Evolutionary conservation across 2,329 filamentous ascomycete genomes (phyloP).

Genomic region (Claviceps maximensis): DNA sequence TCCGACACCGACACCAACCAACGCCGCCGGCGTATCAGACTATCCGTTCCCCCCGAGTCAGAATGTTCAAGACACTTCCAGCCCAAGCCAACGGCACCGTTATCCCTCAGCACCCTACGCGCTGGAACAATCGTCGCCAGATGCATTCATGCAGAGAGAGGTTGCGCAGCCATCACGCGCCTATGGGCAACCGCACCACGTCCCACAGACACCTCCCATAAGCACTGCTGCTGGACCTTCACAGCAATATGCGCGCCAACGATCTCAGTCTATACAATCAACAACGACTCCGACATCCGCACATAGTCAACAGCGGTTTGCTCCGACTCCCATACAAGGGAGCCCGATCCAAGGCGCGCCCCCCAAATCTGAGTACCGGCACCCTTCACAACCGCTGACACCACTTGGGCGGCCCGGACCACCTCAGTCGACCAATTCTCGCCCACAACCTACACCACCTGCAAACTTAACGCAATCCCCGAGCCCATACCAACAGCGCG

Average conservation of each 20-base stretch:
- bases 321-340: constrained; percentile 34
- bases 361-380: constrained; percentile 29
- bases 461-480: constrained; percentile 33
- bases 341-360: constrained; percentile 38
- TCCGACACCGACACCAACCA: constrained; percentile 31
- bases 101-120: constrained; percentile 31
- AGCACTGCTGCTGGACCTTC: constrained; percentile 25
- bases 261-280: constrained; percentile 46
- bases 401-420: constrained; percentile 41
- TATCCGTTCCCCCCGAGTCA: constrained; percentile 38
- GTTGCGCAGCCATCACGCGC: constrained; percentile 21
- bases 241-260: constrained; percentile 29
- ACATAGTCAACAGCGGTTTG: constrained; percentile 43
- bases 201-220: constrained; percentile 38
- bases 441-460: constrained; percentile 29
- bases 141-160: constrained; percentile 32
- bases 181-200: constrained; percentile 28
- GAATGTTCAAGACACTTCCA: constrained; percentile 28
- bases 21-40: constrained; percentile 26
- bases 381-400: constrained; percentile 40
- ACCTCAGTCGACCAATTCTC: constrained; percentile 24
- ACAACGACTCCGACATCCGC: constrained; percentile 49
- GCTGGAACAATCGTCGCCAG: constrained; percentile 26
- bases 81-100: constrained; percentile 39
- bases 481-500: constrained; percentile 47